phyloP scores from a whole-genome alignment of 2,329 filamentous ascomycete genomes.

The Diplodia mutila region DNA sequence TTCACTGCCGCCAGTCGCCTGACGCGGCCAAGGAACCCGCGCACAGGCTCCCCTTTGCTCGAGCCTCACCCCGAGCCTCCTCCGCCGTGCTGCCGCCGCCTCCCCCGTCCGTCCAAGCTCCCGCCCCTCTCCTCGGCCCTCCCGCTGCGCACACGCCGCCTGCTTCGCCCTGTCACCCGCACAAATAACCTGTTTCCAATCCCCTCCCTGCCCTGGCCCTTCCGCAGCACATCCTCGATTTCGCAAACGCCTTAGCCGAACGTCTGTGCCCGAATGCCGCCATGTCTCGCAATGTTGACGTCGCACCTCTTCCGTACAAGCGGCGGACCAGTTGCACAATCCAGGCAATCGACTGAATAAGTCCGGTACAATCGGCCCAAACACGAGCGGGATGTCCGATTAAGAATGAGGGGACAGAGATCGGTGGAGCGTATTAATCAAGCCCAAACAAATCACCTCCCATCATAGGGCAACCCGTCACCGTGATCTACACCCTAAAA shows the following conservation, averaged over 20 bases:
- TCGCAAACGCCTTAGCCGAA: neutral
- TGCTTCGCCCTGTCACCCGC: neutral
- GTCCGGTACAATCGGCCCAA: neutral
- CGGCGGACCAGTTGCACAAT: neutral
- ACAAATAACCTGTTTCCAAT: too few species aligned
- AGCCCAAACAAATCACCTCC: neutral
- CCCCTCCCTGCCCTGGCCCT: neutral
- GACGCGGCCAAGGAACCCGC: too few species aligned
- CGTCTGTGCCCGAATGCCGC: neutral
- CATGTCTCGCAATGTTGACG: neutral
- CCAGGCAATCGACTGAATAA: neutral
- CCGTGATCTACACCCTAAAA: neutral
- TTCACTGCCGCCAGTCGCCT: too few species aligned
- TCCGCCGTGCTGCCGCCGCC: neutral
- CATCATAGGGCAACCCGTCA: neutral
- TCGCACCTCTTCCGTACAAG: neutral
- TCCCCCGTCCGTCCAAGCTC: neutral
- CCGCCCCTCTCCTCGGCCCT: neutral
- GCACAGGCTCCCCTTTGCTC: constrained; percentile 2
- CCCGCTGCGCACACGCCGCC: neutral
- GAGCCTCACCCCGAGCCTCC: constrained; percentile 17
- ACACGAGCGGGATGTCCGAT: neutral
- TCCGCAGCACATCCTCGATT: neutral
- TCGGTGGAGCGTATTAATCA: neutral
- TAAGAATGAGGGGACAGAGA: neutral